phyloP scores from a whole-genome alignment of 768 basidiomycete species.

The Naganishia friedmannii region DNA sequence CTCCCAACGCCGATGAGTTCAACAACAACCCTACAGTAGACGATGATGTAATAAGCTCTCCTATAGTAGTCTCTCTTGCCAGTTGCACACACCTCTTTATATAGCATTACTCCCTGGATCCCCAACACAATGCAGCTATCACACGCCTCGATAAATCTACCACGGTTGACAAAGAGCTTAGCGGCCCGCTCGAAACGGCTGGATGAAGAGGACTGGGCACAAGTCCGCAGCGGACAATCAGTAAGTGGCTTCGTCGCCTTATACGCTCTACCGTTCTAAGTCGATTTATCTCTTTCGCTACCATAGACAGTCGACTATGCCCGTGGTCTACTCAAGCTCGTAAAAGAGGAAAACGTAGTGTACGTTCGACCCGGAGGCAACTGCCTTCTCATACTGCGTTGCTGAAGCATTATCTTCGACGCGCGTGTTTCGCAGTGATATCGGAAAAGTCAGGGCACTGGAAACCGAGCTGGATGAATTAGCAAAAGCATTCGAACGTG shows the following conservation, averaged over 20 bases:
- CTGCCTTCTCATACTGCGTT: neutral
- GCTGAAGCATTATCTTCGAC: neutral
- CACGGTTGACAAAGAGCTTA: constrained; percentile 18
- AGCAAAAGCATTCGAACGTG: constrained; percentile 2
- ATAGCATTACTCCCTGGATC: neutral
- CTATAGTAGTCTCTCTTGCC: no score
- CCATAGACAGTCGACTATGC: constrained; percentile 27
- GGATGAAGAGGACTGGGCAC: constrained; percentile 27
- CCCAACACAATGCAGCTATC: constrained; percentile 16
- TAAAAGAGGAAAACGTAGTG: constrained; percentile 19
- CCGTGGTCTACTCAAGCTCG: constrained; percentile 5
- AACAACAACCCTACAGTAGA: neutral
- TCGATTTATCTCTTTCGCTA: no score
- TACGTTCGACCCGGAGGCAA: neutral
- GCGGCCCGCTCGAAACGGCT: neutral
- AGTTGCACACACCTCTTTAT: neutral
- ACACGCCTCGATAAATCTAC: constrained; percentile 27
- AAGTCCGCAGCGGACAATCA: constrained; percentile 25
- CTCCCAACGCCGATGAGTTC: no score
- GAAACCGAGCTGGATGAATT: constrained; percentile 14
- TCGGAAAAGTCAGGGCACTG: constrained; percentile 8
- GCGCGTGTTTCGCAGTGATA: neutral
- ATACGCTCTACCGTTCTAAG: neutral
- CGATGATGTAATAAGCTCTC: constrained; percentile 12
- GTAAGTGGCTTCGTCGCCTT: neutral